Base-by-base conservation (phyloP, 176 grass and related monocot species). In the Hyparrhenia diplandra region DNA sequence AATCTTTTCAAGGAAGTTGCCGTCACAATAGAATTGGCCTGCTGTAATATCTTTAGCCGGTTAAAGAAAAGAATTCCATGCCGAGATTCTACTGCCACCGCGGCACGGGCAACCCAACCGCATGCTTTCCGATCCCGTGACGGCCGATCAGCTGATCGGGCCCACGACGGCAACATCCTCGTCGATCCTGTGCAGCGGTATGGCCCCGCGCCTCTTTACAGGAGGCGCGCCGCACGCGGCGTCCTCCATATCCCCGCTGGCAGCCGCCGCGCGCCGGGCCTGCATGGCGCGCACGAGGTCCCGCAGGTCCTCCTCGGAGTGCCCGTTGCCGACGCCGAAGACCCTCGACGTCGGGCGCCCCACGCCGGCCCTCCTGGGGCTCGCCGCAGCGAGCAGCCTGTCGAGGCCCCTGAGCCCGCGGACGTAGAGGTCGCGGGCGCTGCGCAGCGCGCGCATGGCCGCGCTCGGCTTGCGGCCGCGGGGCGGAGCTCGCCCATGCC, bases 401-500 rank as follows among this genome's bases (percentile, higher is more conserved):
- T 58, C 73, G 27, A 84, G 47, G 49, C 64, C 35, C 25, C 28
- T 68, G 25, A 76, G 49, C 10, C 63, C 73, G 2, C 82, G 63
- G 35, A 84, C 73, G 36, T 77, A 76, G 62, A 84, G 24, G 63
- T 84, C 82, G 16, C 82, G 73, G 4, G 73, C 73, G 47, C 82
- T 23, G 45, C 46, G 82, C 62, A 35, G 34, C 34, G 34, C 5
- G 34, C 34, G 34, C 34, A 35, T 35, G 34, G 34, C 34, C 34
- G 34, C 34, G 4, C 34, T 35, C 34, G 34, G 34, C 34, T 35
- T 35, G 34, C 34, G 34, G n/a, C n/a, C n/a, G n/a, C n/a, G n/a
- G n/a, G n/a, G n/a, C n/a, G n/a, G n/a, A n/a, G n/a, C n/a, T n/a
- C n/a, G n/a, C n/a, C n/a, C n/a, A n/a, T n/a, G n/a, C n/a, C n/a